Evolutionary conservation across 345 rosid species (phyloP).

Genomic region (Durio zibethinus): DNA sequence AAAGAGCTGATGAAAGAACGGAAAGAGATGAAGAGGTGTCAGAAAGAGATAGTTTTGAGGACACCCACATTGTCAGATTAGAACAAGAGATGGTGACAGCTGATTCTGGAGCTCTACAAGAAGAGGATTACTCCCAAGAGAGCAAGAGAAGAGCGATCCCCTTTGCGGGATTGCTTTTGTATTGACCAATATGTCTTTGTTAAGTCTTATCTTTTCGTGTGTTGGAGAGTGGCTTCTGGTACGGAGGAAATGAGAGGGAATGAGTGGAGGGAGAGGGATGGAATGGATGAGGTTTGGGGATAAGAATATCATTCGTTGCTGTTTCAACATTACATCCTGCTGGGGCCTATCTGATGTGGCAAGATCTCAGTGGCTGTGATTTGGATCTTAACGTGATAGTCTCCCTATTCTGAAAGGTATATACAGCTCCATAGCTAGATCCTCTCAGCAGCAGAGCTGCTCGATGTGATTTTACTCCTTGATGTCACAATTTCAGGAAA

Average conservation of each 20-base stretch:
- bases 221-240: constrained; percentile 7
- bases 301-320: constrained; percentile 42
- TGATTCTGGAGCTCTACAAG: constrained; percentile 9
- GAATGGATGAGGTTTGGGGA: constrained; percentile 66
- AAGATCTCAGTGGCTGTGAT: not conserved
- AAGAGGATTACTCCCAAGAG: constrained; percentile 14
- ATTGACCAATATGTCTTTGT: not conserved
- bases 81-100: constrained; percentile 60
- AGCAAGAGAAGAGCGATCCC: constrained; percentile 17
- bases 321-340: not conserved
- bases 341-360: constrained; percentile 29
- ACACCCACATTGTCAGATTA: constrained; percentile 74
- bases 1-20: constrained; percentile 60
- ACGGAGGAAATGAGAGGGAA: constrained; percentile 34
- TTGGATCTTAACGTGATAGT: not conserved
- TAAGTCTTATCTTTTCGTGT: constrained; percentile 35
- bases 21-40: constrained; percentile 71
- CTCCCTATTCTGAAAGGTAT: constrained; percentile 8
- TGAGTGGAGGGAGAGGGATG: constrained; percentile 52
- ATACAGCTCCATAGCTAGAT: constrained; percentile 4
- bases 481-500: no score
- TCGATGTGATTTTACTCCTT: not conserved
- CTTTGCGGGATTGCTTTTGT: constrained; percentile 8
- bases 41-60: constrained; percentile 69
- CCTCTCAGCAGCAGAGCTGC: not conserved